Evolutionary conservation across 306 rosid genomes (phyloP).

Genomic region (Biancaea sappan): DNA sequence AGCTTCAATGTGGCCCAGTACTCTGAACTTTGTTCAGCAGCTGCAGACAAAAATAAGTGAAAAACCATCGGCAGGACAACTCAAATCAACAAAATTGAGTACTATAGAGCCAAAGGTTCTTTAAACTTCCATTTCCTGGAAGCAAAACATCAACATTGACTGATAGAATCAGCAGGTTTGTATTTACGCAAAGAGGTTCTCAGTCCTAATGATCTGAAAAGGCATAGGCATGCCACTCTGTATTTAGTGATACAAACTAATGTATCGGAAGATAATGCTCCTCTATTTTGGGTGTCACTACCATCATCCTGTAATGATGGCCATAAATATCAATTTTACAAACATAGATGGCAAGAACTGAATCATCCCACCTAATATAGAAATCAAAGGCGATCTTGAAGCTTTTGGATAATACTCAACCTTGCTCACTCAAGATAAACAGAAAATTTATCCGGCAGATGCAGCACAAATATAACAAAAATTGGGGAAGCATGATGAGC

Average conservation of each 20-base stretch:
- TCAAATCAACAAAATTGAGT: slow-evolving; percentile 23
- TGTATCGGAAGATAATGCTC: not conserved
- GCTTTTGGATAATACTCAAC: not conserved
- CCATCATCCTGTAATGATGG: not conserved
- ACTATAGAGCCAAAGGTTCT: slow-evolving; percentile 6
- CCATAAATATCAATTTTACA: not conserved
- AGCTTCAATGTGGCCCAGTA: not conserved
- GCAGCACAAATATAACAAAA: not conserved
- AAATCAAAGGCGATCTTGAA: not conserved
- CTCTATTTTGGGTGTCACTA: not conserved
- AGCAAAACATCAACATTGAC: slow-evolving; percentile 12
- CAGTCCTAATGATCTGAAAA: not conserved
- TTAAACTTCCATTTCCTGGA: not conserved
- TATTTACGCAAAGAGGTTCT: not conserved
- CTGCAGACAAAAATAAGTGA: slow-evolving; percentile 7
- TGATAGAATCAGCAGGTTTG: slow-evolving; percentile 10
- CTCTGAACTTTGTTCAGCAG: slow-evolving; percentile 15
- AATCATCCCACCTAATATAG: not conserved
- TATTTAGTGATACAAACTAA: not conserved
- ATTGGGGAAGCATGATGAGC: not conserved
- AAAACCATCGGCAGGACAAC: slow-evolving; percentile 16
- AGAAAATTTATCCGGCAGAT: not conserved
- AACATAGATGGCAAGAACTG: not conserved
- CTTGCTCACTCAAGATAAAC: not conserved
- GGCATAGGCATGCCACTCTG: not conserved